Base-by-base conservation (phyloP, 805 yeast species). In the Blastobotrys robertii region DNA sequence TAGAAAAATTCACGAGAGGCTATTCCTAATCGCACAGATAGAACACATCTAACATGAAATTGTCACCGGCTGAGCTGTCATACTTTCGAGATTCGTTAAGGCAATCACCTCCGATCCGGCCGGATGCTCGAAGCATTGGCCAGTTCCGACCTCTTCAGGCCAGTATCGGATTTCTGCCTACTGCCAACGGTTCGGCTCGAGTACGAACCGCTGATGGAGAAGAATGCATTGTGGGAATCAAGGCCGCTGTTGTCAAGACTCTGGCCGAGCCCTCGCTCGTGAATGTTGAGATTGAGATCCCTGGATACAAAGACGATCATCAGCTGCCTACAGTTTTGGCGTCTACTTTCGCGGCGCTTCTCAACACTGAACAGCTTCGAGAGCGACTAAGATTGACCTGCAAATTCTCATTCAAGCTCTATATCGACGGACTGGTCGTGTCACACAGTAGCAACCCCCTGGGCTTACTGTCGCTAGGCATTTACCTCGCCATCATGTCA, bases 151-250 rank as follows among this genome's bases (percentile, higher is more conserved):
- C 97, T 0, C 63, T 92, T 38, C 94, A 86, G 56, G 84, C 94
- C 3, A 77, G 77, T 10, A 77, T 84, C 6, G 81, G 81, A 39
- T 82, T 90, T 53, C 68, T 92, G 46, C 92, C 95, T 0, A 76
- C 80, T 41, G 83, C 96, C 2, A 85, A 90, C 63, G 98, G 98
- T 10, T 87, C 97, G 2, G 82, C 97, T 0, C 73, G 95, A 64
- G 76, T 90, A 13, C 73, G 87, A 50, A 73, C 86, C 30, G 73
- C 83, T 39, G 97, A 90, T 61, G 97, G 98, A 15, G 77, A 86
- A 48, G 97, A 92, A 63, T 86, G 95, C 54, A 81, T 92, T 30
- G 90, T 86, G 4, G 92, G 97, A 56, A 73, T 90, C 38, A 92
- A 92, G 63, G 76, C 88, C 9, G 82, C 83, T 54, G 96, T 88